phyloP scores from a whole-genome alignment of 2,329 filamentous ascomycete genomes.

The Ophiostoma australiae region DNA sequence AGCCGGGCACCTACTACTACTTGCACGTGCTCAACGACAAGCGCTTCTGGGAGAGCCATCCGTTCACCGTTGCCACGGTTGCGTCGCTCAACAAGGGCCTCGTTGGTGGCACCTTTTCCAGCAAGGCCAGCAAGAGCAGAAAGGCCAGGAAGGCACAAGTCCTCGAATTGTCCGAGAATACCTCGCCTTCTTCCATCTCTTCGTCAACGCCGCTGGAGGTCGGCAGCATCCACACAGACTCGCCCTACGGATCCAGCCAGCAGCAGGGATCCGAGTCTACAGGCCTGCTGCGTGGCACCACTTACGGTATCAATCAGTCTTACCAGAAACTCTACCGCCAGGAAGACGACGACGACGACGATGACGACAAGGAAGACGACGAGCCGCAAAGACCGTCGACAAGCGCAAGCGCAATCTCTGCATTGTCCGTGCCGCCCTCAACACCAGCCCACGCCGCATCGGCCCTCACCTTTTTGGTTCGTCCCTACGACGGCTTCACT shows the following conservation, averaged over 20 bases:
- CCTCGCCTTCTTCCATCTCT: not conserved
- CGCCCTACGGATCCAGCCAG: not conserved
- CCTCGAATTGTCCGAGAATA: conserved; percentile 16
- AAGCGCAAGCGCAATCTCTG: conserved; percentile 11
- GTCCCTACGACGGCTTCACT: conserved; percentile 28
- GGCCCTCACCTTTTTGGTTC: conserved; percentile 25
- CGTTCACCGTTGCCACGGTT: conserved; percentile 42
- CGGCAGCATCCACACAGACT: not conserved
- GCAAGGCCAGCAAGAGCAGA: not conserved
- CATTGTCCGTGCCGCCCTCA: not conserved
- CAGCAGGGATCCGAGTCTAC: conserved; percentile 1
- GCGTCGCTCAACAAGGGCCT: conserved; percentile 12
- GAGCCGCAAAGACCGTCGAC: conserved; percentile 27
- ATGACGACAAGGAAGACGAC: conserved; percentile 15
- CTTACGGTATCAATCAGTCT: conserved; percentile 17
- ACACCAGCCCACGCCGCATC: conserved; percentile 13
- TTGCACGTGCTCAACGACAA: conserved; percentile 40
- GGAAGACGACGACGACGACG: not conserved
- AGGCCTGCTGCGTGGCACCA: conserved; percentile 1
- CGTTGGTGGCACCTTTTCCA: not conserved
- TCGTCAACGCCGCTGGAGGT: conserved; percentile 13
- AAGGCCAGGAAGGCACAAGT: not conserved
- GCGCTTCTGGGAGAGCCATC: conserved; percentile 47
- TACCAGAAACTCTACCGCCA: not conserved
- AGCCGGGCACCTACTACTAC: conserved; percentile 44